A percentile compares a stretch with the other conserved stretches of the same genome.
Conservation (phyloP, 2,329 filamentous ascomycete genomes). For the Sarocladiaceae sp. region DNA sequence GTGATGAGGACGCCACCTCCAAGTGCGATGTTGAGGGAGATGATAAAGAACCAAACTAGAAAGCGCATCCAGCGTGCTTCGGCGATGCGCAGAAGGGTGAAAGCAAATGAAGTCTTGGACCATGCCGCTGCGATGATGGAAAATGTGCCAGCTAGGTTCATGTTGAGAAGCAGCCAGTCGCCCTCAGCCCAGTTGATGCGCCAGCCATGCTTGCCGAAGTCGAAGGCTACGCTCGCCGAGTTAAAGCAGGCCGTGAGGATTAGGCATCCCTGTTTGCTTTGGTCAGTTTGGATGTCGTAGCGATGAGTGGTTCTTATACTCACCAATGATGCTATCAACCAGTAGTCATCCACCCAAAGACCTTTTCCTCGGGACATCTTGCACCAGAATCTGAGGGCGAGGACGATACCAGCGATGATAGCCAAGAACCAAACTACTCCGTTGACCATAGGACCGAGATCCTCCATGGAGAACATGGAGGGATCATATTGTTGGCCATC, state of each 20-base stretch:
- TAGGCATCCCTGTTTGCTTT: neutral
- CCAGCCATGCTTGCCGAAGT: constrained; percentile 9
- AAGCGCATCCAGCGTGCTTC: constrained; percentile 16
- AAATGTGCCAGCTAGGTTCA: constrained; percentile 15
- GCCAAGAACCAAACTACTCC: constrained; percentile 6
- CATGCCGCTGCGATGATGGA: constrained; percentile 21
- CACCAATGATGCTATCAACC: constrained; percentile 14
- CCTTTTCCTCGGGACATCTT: constrained; percentile 15
- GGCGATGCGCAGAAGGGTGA: constrained; percentile 23
- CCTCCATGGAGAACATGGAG: constrained; percentile 6
- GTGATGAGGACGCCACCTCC: constrained; percentile 9
- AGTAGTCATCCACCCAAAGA: constrained; percentile 21
- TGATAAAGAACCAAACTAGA: constrained; percentile 22
- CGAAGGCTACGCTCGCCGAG: constrained; percentile 5
- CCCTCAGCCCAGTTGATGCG: constrained; percentile 1
- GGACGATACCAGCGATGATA: constrained; percentile 7
- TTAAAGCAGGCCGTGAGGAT: constrained; percentile 1
- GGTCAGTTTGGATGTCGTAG: neutral
- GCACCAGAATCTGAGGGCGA: constrained; percentile 19
- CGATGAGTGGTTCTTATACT: neutral
- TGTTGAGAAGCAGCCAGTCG: constrained; percentile 12
- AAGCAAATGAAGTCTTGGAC: constrained; percentile 28
- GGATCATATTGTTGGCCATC: neutral
- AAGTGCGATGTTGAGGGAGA: constrained; percentile 18
- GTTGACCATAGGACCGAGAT: constrained; percentile 9